Evolutionary conservation across 441 rosid species (phyloP).

Genomic region (Brassica balearica): DNA sequence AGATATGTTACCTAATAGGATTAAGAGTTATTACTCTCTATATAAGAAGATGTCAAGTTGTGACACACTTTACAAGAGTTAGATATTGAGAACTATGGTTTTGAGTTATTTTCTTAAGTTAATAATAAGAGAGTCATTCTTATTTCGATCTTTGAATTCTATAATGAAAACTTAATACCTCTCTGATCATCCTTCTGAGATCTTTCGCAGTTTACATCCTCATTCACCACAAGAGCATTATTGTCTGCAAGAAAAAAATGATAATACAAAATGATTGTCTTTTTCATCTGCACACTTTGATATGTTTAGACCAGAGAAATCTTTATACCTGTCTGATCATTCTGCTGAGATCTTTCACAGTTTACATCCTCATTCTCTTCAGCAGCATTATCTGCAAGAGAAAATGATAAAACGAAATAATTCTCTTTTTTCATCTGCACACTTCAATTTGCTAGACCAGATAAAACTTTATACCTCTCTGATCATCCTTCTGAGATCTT

Average conservation of each 20-base stretch:
- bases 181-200: neutral
- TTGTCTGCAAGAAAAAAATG: neutral
- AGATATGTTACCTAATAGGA: too few relatives aligned
- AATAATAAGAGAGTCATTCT: too few relatives aligned
- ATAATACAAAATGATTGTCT: neutral
- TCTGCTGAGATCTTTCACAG: slow-evolving; percentile 31
- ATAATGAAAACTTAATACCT: slow-evolving; percentile 33
- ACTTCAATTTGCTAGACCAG: slow-evolving; percentile 1
- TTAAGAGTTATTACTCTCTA: too few relatives aligned
- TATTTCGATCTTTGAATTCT: too few relatives aligned
- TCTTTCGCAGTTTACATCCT: neutral
- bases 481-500: slow-evolving; percentile 26
- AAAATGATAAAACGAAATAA: neutral
- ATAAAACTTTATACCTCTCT: slow-evolving; percentile 36
- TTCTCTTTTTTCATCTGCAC: neutral
- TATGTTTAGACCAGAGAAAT: slow-evolving; percentile 6
- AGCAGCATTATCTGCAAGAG: slow-evolving; percentile 28
- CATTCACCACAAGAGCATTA: neutral
- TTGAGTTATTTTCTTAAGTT: too few relatives aligned
- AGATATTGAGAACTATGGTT: too few relatives aligned
- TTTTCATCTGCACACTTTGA: neutral
- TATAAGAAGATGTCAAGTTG: too few relatives aligned
- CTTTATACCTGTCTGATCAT: slow-evolving; percentile 37
- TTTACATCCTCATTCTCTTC: slow-evolving; percentile 25
- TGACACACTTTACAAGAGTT: too few relatives aligned